Base-by-base conservation (phyloP, 1,284 basidiomycete species). In the Boletus semigastroideus region DNA sequence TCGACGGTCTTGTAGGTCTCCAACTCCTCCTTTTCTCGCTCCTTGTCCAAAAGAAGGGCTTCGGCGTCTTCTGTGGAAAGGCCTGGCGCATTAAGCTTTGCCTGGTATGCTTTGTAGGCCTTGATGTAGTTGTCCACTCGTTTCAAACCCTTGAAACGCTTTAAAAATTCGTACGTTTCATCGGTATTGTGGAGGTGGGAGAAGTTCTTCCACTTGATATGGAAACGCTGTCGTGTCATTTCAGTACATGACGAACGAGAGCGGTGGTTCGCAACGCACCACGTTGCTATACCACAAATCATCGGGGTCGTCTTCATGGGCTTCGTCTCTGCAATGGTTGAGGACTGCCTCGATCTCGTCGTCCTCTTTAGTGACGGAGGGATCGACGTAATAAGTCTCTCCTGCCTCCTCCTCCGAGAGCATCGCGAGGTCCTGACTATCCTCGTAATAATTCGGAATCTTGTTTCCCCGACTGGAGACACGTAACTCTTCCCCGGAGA, bases 41-140 rank as follows among this genome's bases (percentile, higher is more conserved):
- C 94, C 66, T 90, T 88, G 67, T 96, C 94, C 50, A 98, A 85
- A 62, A 88, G 78, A 52, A 93, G 86, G 31, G 87, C 85, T 73
- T 99, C 96, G 48, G 86, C 75, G 62, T 99, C 96, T 74, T 99
- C 96, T 13, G 83, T 82, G 1, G 88, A 85, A 20, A 94, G 78
- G 16, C 84, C 80, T 6, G 89, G 82, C 43, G 80, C 79, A 49
- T 74, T 77, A 20, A 93, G 76, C 40, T 86, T 83, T 7, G 83
- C 79, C 58, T 92, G 86, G 72, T 92, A 92, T 1, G 74, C 54
- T 64, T 87, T 88, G 74, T 85, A 80, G 17, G 86, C 82, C 68
- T 96, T 96, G 79, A 99, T 97, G 73, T 99, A 99, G 75, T 99
- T 99, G 73, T 98, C 96, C 53, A 99, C 93, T 52, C 94, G 91